Evolutionary conservation across 148 eudicot species (phyloP), one percentile per base, ranked within the genome.

Genomic region (Pharnaceum exiguum): DNA sequence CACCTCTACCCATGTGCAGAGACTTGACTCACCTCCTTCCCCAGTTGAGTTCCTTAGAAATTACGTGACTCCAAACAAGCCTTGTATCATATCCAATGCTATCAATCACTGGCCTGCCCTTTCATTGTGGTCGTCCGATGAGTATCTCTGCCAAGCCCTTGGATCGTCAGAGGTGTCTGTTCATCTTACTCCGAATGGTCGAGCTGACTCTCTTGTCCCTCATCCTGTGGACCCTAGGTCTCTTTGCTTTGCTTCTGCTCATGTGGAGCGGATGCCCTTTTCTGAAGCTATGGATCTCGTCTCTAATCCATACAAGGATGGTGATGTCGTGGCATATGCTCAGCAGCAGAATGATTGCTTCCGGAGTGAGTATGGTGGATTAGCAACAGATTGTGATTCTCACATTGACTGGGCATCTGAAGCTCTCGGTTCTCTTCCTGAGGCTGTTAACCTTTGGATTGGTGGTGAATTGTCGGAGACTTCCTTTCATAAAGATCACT

Each of bases 331-430:
- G 30, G 95, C 91, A 7, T 89, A 93, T 60, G 82, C 85, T 19
- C 99, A 93, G 67, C 91, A 93, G 62, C 96, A 93, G 75, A 93
- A 93, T 45, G 96, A 93, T 66, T 93, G 95, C 57, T 86, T 93
- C 28, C 69, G 87, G 32, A 40, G 46, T 3, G 99, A 93, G 81
- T 93, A 89, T 58, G 56, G 65, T 6, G 74, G 57, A 24, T 55
- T 94, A 25, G 70, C 72, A 16, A 65, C 60, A 7, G 95, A 94
- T 18, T 81, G 87, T 69, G 95, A 89, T 25, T 23, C 74, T 2
- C 81, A 94, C 37, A 66, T 94, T 62, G 71, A 73, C 17, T 94
- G 99, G 99, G 99, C 96, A 10, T 71, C 72, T 7, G 91, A 81
- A 62, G 99, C 96, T 17, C 62, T 94, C 0, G 99, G 96, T 30